phyloP scores from a whole-genome alignment of 805 yeast species.

The Myxozyma udenii region DNA sequence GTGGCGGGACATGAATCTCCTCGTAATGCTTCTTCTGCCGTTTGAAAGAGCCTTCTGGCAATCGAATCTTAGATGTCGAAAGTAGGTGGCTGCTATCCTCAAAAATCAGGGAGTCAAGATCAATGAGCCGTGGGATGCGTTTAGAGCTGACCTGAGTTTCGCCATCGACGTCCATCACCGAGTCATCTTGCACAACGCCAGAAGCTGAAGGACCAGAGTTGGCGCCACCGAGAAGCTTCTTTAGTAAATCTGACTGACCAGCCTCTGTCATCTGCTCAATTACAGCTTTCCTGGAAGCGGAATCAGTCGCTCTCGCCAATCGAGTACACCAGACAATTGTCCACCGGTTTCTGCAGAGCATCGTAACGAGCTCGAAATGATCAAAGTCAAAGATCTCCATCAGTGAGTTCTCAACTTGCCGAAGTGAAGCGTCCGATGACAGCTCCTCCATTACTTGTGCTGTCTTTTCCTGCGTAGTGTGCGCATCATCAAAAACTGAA shows the following conservation, averaged over 20 bases:
- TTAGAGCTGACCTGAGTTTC: neutral
- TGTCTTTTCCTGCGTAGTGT: conserved; percentile 43
- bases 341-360: conserved; percentile 51
- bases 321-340: conserved; percentile 55
- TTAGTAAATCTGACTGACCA: conserved; percentile 44
- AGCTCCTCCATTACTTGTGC: conserved; percentile 44
- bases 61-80: conserved; percentile 61
- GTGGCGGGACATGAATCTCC: conserved; percentile 90
- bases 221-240: conserved; percentile 42
- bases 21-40: conserved; percentile 72
- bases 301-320: conserved; percentile 41
- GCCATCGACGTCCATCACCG: conserved; percentile 7
- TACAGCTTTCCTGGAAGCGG: conserved; percentile 42
- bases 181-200: conserved; percentile 34
- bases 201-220: conserved; percentile 23
- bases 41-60: conserved; percentile 83
- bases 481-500: conserved; percentile 41
- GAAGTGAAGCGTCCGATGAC: conserved; percentile 39
- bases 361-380: conserved; percentile 48
- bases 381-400: conserved; percentile 52
- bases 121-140: conserved; percentile 51
- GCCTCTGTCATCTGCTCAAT: conserved; percentile 46
- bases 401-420: conserved; percentile 55
- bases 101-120: conserved; percentile 59
- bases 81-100: conserved; percentile 71